Base-by-base conservation (phyloP, 2,329 filamentous ascomycete genomes). In the Fusarium pseudograminearum region DNA sequence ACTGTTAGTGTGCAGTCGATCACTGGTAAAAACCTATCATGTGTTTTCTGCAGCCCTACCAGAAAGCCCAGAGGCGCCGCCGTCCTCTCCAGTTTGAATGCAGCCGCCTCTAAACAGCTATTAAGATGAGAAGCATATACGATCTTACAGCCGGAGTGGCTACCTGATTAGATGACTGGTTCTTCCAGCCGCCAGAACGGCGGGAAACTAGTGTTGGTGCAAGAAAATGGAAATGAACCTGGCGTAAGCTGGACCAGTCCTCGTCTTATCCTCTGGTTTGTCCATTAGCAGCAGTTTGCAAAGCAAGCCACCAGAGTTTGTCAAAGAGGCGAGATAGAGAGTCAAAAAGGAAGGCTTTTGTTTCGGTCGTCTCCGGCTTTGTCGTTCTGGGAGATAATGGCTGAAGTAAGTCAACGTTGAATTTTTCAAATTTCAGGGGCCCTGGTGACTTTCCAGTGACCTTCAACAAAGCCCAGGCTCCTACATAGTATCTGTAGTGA, bases 181-280 rank as follows among this genome's bases (percentile, higher is more conserved):
- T 52, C 24, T 40, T 40, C 65, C 54, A 69, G 57, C 60, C 55
- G 65, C 65, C 65, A 12, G 50, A 50, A 41, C 40, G 38, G 65
- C 51, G 54, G 50, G 51, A 65, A 53, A 46, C 60, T 64, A 57
- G 41, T 65, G 10, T n/a, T 45, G 44, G 56, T 67, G 53, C 22
- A 36, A 34, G 22, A 61, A 28, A 24, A 58, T 55, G 44, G 40
- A 59, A 53, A 67, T 50, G 51, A 57, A 38, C 57, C 52, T 48
- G 42, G 56, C 28, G 34, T 22, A 26, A 52, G 24, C 44, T 68
- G 59, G 41, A 42, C 46, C 34, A n/a, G 63, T 26, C 47, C 38
- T 45, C 40, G 40, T 41, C 22, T 46, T 41, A 40, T 51, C 44
- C n/a, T 54, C 40, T 40, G 26, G 28, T 52, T 57, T 61, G 24